Percentiles rank a stretch among this genome's conserved stretches.
Evolutionary conservation across 345 rosid genomes (phyloP).

Genomic region (Sonneratia alba): DNA sequence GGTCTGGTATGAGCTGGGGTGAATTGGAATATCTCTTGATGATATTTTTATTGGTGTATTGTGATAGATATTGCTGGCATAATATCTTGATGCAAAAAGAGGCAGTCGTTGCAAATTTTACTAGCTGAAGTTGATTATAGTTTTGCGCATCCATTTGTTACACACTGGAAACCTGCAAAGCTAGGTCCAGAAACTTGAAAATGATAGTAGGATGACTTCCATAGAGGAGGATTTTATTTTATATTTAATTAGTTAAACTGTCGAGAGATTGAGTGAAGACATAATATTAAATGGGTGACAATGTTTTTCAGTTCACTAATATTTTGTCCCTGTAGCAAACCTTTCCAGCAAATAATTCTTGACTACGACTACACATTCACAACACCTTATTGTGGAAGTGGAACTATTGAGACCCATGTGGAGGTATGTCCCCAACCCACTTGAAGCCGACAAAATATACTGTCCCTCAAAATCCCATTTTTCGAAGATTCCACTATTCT

Average conservation of each 20-base stretch:
- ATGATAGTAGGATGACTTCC: background rate
- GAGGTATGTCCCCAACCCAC: constrained; percentile 26
- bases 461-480: background rate
- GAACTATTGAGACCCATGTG: constrained; percentile 32
- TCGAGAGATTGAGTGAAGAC: background rate
- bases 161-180: background rate
- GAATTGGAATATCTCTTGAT: background rate
- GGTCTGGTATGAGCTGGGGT: background rate
- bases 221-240: background rate
- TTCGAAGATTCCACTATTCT: background rate
- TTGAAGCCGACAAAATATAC: background rate
- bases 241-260: no score
- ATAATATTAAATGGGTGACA: background rate
- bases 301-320: background rate
- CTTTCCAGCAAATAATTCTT: constrained; percentile 77
- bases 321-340: constrained; percentile 57
- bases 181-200: background rate
- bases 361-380: constrained; percentile 98
- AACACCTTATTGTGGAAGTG: constrained; percentile 84
- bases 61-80: background rate
- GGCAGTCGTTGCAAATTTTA: background rate
- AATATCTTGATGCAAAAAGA: background rate
- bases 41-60: background rate
- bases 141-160: background rate
- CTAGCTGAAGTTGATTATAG: background rate